Base-by-base conservation (phyloP, 495 filamentous ascomycete genomes). In the Tetracladium marchalianum region DNA sequence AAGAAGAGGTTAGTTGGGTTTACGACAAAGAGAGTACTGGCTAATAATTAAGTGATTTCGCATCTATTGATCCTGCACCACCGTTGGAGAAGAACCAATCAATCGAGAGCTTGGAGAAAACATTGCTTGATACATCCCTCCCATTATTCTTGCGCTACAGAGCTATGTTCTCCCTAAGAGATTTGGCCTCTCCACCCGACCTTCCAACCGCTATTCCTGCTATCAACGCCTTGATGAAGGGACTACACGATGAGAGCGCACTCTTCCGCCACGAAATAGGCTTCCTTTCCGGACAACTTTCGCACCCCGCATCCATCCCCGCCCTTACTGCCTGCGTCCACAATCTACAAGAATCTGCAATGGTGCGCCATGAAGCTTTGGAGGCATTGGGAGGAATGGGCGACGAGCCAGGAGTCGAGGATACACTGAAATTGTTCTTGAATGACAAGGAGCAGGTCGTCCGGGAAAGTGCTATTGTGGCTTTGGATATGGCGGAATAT, bases 211-310 rank as follows among this genome's bases (percentile, higher is more conserved):
- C 90, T 7, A 73, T 87, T 18, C 81, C 81, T 15, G 90, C 92
- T 33, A 73, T 99, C 44, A 73, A 81, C 39, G 84, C 89, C 6
- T 70, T 99, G 39, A 84, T 90, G n/a, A 80, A 77, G 56, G 93
- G 92, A 2, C 82, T 99, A 56, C 69, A 71, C 7, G 92, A 99
- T 61, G 71, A 78, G 9, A 94, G 87, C 35, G 87, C 89, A 15
- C 78, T 99, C n/a, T 96, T 99, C 72, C 77, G 92, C 48, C 92
- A 99, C 65, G 92, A 99, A 60, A 85, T 97, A 55, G 92, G 93
- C 10, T 99, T 99, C 59, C 90, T 99, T 10, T 99, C 96, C 54
- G 92, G 92, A 17, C 93, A 99, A 58, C 73, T 99, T 19, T 85
- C 84, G 42, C 90, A 97, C 61, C 92, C 93, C 1, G 89, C 90